A percentile compares a stretch with the other conserved stretches of the same genome.
Evolutionary conservation across 1,284 basidiomycete genomes (phyloP).

Genomic region (Ceratobasidium sp.): DNA sequence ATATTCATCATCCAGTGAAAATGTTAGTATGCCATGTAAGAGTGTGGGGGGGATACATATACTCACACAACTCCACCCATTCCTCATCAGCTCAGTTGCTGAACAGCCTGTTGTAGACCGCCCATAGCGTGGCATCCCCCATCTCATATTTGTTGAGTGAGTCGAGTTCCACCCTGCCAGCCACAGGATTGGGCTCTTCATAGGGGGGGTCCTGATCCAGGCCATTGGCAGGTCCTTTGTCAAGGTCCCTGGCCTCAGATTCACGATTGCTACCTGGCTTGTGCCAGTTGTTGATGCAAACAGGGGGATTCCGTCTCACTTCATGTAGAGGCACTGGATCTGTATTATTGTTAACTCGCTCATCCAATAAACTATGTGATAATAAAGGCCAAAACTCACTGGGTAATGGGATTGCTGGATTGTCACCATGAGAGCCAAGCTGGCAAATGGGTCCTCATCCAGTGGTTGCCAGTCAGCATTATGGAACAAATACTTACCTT

Average conservation of each 20-base stretch:
- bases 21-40: background rate
- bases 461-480: background rate
- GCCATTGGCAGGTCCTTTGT: background rate
- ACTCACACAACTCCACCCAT: slow-evolving; percentile 10
- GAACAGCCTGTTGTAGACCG: background rate
- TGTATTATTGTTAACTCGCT: background rate
- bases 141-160: background rate
- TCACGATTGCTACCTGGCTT: too few species aligned
- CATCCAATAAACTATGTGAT: background rate
- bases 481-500: background rate
- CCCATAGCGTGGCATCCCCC: background rate
- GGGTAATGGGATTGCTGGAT: background rate
- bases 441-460: background rate
- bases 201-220: background rate
- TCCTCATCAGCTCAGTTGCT: background rate
- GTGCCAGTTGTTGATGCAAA: background rate
- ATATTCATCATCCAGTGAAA: background rate
- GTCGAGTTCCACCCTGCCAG: background rate
- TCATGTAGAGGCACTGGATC: background rate
- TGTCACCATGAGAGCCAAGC: background rate
- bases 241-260: too few species aligned
- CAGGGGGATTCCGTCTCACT: slow-evolving; percentile 3
- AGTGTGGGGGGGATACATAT: background rate
- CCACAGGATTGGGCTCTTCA: background rate
- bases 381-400: background rate